Percentiles rank a stretch among this genome's conserved stretches.
phyloP scores from a whole-genome alignment of 495 filamentous ascomycete species.

The Penicillium paxilli region DNA sequence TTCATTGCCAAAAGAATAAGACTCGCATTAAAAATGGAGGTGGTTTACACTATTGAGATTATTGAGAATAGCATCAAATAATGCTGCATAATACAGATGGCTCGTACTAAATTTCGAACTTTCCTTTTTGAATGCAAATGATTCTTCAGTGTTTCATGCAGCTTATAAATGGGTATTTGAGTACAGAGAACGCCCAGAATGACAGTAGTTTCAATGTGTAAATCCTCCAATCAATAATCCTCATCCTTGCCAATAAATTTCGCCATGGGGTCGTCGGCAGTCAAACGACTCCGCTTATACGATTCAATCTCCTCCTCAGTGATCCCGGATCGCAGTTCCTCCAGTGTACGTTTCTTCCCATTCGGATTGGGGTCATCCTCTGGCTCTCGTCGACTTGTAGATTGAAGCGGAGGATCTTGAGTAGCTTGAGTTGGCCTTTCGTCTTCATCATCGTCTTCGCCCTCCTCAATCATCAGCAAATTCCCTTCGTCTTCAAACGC shows the following conservation, averaged over 20 bases:
- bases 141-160: conserved; percentile 2
- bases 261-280: conserved; percentile 83
- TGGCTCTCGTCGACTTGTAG: conserved; percentile 29
- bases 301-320: conserved; percentile 81
- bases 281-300: conserved; percentile 70
- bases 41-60: no score
- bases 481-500: conserved; percentile 69
- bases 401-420: conserved; percentile 28
- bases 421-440: conserved; percentile 8
- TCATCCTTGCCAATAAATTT: conserved; percentile 63
- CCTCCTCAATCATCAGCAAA: conserved; percentile 45
- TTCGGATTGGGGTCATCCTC: conserved; percentile 29
- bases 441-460: conserved; percentile 35
- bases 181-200: conserved; percentile 18
- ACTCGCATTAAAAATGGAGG: no score
- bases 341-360: conserved; percentile 66
- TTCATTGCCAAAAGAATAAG: no score
- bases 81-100: no score
- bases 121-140: neutral
- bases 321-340: conserved; percentile 70
- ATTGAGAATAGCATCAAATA: no score
- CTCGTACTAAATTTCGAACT: no score
- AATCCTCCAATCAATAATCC: conserved; percentile 8
- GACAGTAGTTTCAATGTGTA: conserved; percentile 5
- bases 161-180: conserved; percentile 27